Conservation (phyloP, 495 filamentous ascomycete genomes). For the Sporormia fimetaria region DNA sequence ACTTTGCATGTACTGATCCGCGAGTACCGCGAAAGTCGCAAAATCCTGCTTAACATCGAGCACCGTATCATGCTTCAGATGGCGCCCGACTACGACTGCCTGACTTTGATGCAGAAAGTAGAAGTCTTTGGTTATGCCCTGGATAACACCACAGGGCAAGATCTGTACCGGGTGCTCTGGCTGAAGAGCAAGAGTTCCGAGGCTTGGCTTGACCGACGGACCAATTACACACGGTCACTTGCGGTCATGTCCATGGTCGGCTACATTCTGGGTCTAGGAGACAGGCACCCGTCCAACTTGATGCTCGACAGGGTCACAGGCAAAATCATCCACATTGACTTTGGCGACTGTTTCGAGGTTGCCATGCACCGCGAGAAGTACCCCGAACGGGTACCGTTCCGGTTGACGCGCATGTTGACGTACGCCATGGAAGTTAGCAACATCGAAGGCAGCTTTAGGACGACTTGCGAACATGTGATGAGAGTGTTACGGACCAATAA, state of each 20-base stretch:
- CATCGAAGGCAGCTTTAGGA: constrained; percentile 94
- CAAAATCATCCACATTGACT: constrained; percentile 96
- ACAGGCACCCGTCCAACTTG: constrained; percentile 92
- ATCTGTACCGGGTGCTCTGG: constrained; percentile 96
- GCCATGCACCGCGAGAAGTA: constrained; percentile 99
- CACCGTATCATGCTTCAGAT: constrained; percentile 99
- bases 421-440: constrained; percentile 99
- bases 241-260: constrained; percentile 99
- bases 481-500: constrained; percentile 92
- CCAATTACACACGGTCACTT: constrained; percentile 93
- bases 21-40: constrained; percentile 91
- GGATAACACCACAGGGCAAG: constrained; percentile 97
- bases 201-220: constrained; percentile 90
- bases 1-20: constrained; percentile 92
- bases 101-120: constrained; percentile 99
- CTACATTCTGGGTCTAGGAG: constrained; percentile 92
- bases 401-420: constrained; percentile 93
- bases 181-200: constrained; percentile 97
- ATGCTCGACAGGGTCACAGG: constrained; percentile 93
- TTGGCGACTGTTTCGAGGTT: constrained; percentile 98
- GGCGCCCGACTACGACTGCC: constrained; percentile 96
- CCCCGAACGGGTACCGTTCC: constrained; percentile 93
- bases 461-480: constrained; percentile 97
- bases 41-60: constrained; percentile 96
- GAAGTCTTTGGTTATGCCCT: constrained; percentile 98